Conservation (phyloP, 208 protist species). For the Herpetomonas tarakana region DNA sequence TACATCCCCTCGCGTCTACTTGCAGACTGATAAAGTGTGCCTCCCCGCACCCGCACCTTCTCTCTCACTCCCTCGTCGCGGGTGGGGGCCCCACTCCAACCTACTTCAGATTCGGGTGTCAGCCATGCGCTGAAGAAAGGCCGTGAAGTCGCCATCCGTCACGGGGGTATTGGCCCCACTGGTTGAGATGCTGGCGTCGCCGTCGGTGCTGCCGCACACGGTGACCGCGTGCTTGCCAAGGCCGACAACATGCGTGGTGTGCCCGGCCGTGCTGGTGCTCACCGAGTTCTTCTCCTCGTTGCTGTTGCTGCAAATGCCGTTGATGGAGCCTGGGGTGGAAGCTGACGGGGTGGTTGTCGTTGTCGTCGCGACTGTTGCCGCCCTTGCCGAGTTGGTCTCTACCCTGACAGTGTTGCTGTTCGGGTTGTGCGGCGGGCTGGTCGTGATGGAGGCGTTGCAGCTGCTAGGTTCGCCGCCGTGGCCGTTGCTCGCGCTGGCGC, state of each 20-base stretch:
- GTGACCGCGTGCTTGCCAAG: conserved; percentile 5
- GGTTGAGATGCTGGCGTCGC: conserved; percentile 17
- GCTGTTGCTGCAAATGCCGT: conserved; percentile 1
- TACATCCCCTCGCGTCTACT: too few relatives aligned
- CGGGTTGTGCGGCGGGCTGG: background rate
- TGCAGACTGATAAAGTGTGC: too few relatives aligned
- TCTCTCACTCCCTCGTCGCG: too few relatives aligned
- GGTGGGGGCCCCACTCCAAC: too few relatives aligned
- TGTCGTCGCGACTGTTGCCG: background rate
- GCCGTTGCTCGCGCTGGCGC: background rate
- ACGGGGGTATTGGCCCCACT: conserved; percentile 27
- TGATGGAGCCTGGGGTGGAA: background rate
- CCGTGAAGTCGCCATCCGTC: conserved; percentile 11
- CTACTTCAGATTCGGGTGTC: too few relatives aligned
- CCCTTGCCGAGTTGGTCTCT: background rate
- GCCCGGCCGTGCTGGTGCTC: background rate
- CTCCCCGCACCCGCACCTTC: too few relatives aligned
- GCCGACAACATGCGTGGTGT: background rate
- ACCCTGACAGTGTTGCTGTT: too few relatives aligned
- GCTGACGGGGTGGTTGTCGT: background rate
- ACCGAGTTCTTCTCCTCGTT: background rate
- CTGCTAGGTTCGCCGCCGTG: background rate
- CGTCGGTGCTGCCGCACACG: conserved; percentile 25
- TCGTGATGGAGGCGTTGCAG: conserved; percentile 6
- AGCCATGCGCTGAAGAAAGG: conserved; percentile 3